These are phyloP conservation scores for Wallacemonas sp. DNA, from an alignment of 208 protist genomes.

Conservation along the genomic window DNA sequence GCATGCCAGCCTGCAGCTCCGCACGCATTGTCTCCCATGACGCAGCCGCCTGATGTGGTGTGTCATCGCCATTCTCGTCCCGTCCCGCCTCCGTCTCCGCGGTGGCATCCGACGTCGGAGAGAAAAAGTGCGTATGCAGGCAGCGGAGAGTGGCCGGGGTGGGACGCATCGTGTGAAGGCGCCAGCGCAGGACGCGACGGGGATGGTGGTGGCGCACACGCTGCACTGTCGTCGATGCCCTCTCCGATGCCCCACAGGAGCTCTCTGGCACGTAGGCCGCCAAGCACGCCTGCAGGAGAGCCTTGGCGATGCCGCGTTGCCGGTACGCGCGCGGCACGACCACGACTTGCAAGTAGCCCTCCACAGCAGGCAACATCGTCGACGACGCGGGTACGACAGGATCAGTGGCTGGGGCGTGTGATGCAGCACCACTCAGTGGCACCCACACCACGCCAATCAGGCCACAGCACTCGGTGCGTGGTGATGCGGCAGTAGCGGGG, in stretches of 20 bases:
- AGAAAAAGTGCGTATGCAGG: conserved; percentile 11
- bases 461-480: conserved; percentile 24
- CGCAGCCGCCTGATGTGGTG: too few species aligned
- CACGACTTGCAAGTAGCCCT: conserved; percentile 84
- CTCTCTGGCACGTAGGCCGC: background rate
- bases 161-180: conserved; percentile 63
- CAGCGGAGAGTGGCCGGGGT: conserved; percentile 27
- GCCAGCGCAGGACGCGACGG: conserved; percentile 46
- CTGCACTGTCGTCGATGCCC: background rate
- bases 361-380: conserved; percentile 18
- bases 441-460: conserved; percentile 78
- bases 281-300: conserved; percentile 38
- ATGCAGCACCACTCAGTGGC: conserved; percentile 30
- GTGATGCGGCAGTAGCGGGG: too few species aligned
- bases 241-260: background rate
- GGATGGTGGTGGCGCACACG: background rate
- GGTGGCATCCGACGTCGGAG: too few species aligned
- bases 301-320: conserved; percentile 33
- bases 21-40: background rate
- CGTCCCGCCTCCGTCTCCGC: too few species aligned
- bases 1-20: conserved; percentile 1
- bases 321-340: conserved; percentile 37
- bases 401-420: too few species aligned
- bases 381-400: too few species aligned
- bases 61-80: too few species aligned